Conservation (phyloP, 768 basidiomycete species). For the Cyclocybe cylindracea region DNA sequence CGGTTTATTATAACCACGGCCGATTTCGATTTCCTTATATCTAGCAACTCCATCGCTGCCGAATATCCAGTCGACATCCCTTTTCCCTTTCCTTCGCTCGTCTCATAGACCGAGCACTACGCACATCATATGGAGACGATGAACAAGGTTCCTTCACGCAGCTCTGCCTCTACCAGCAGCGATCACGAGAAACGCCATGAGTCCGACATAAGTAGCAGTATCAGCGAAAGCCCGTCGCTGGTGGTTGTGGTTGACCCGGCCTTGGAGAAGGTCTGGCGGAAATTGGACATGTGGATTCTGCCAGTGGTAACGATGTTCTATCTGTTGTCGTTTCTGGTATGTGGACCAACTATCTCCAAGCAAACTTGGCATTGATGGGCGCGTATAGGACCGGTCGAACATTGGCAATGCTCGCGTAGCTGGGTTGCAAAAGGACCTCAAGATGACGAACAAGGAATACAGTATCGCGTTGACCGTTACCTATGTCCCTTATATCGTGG, state of each 20-base stretch:
- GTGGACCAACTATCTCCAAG: not conserved
- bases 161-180: slow-evolving; percentile 1
- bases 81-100: slow-evolving; percentile 5
- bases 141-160: slow-evolving; percentile 13
- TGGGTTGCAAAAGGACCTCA: slow-evolving; percentile 55
- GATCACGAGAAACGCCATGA: slow-evolving; percentile 32
- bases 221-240: slow-evolving; percentile 12
- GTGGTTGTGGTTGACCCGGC: slow-evolving; percentile 21
- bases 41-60: no score
- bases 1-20: no score
- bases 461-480: slow-evolving; percentile 50
- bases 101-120: not conserved
- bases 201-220: slow-evolving; percentile 18
- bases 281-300: slow-evolving; percentile 48
- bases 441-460: slow-evolving; percentile 50
- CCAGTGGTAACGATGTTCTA: slow-evolving; percentile 52
- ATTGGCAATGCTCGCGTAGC: slow-evolving; percentile 63
- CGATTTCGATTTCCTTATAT: no score
- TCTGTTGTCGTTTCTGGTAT: slow-evolving; percentile 53
- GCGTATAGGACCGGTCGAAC: slow-evolving; percentile 49
- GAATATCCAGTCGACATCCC: not conserved
- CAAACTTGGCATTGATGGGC: no score
- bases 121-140: slow-evolving; percentile 1
- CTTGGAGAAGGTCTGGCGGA: slow-evolving; percentile 49
- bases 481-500: slow-evolving; percentile 55